phyloP scores from a whole-genome alignment of 805 yeast species.

The Pichia deserticola region DNA sequence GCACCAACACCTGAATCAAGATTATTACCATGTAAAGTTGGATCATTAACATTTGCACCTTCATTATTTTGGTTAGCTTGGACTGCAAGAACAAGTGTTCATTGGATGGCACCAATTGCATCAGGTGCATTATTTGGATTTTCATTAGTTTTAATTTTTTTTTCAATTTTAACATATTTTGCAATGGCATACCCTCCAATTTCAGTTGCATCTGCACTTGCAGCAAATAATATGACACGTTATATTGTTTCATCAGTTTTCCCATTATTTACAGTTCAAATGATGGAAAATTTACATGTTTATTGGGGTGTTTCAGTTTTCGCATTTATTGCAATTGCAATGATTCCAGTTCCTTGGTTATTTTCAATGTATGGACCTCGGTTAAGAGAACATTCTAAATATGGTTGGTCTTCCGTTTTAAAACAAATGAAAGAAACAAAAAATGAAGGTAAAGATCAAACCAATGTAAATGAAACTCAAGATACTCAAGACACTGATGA shows the following conservation, averaged over 20 bases:
- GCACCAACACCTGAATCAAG: constrained; percentile 56
- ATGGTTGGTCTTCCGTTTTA: constrained; percentile 46
- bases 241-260: constrained; percentile 70
- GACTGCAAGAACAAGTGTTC: constrained; percentile 54
- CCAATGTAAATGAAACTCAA: too few species aligned
- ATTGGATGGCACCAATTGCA: constrained; percentile 70
- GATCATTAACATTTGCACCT: constrained; percentile 59
- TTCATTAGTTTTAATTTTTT: constrained; percentile 64
- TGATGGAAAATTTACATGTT: constrained; percentile 63
- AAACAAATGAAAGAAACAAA: constrained; percentile 10
- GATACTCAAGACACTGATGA: background rate
- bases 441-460: background rate
- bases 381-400: constrained; percentile 50
- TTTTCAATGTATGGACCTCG: constrained; percentile 52
- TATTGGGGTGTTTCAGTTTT: constrained; percentile 76
- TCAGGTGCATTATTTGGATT: constrained; percentile 78
- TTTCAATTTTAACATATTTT: constrained; percentile 61
- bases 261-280: constrained; percentile 81
- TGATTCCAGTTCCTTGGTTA: constrained; percentile 71
- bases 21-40: constrained; percentile 55
- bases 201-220: constrained; percentile 78
- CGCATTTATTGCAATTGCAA: constrained; percentile 56
- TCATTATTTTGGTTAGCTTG: constrained; percentile 78
- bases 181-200: constrained; percentile 67
- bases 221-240: constrained; percentile 78